Evolutionary conservation across 306 rosid species (phyloP).

Genomic region (Citrullus colocynthis): DNA sequence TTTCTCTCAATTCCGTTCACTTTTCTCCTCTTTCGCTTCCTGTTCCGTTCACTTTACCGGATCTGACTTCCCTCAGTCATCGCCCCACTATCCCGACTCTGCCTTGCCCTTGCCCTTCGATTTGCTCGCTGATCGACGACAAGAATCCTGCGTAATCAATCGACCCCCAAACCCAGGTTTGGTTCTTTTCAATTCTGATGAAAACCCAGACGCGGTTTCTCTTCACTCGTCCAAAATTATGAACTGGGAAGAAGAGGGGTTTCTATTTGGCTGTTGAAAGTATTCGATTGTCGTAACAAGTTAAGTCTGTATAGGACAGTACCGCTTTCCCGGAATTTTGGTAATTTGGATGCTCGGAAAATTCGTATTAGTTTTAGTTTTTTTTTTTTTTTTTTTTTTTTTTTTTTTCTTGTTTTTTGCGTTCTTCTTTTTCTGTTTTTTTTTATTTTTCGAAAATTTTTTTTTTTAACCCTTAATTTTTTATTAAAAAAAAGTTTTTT

Average conservation of each 20-base stretch:
- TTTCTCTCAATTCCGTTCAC: not conserved
- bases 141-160: not conserved
- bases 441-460: too few relatives aligned
- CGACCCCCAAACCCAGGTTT: slow-evolving; percentile 1
- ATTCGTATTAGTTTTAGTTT: not conserved
- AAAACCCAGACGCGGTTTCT: not conserved
- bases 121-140: not conserved
- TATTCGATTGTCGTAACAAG: not conserved
- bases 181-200: not conserved
- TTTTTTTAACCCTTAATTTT: too few relatives aligned
- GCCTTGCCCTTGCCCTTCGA: not conserved
- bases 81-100: not conserved
- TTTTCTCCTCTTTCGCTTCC: not conserved
- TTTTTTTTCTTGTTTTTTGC: too few relatives aligned
- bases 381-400: not conserved
- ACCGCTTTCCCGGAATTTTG: not conserved
- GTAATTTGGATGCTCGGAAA: not conserved
- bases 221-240: not conserved
- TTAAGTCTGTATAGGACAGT: not conserved
- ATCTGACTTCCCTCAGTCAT: not conserved
- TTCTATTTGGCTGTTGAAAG: not conserved
- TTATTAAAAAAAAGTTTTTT: too few relatives aligned
- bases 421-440: too few relatives aligned
- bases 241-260: not conserved
- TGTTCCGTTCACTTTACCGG: not conserved